Evolutionary conservation across 2,329 filamentous ascomycete genomes (phyloP), one percentile per base, ranked within the genome.

Genomic region (Plenodomus tracheiphilus): DNA sequence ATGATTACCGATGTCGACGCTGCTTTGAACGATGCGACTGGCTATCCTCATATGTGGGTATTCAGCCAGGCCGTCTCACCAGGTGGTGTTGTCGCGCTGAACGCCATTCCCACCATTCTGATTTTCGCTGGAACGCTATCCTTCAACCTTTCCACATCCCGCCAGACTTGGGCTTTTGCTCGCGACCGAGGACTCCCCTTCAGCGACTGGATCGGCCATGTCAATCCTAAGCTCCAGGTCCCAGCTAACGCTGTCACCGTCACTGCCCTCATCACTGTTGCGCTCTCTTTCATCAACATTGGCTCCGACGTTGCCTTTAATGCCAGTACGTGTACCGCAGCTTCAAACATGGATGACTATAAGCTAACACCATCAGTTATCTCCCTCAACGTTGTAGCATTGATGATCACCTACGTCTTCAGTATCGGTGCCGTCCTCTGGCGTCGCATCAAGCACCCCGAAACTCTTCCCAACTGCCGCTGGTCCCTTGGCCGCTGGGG

Each of bases 321-420:
- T 55, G 59, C 63, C 49, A 62, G 63, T 65, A 60, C 40, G 63
- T 60, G 3, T n/a, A n/a, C n/a, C n/a, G n/a, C n/a, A n/a, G n/a
- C n/a, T n/a, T n/a, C n/a, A n/a, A n/a, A n/a, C n/a, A n/a, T n/a
- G n/a, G n/a, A n/a, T n/a, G n/a, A n/a, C n/a, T n/a, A n/a, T 30
- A 30, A 51, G 15, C 44, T 56, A 41, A 62, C n/a, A 13, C 36
- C 11, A 5, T 13, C 36, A 69, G 65, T 76, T 48, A 69, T 74
- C 30, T 74, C 71, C 1, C 65, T 76, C n/a, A 67, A 67, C 41
- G 58, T 71, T 15, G 68, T 71, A 4, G 67, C 68, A 5, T 57
- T 74, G 5, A 69, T 76, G 65, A 70, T 68, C 9, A 74, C 73
- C 11, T 78, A 76, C 62, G 62, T 71, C 38, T 62, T 77, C 46